phyloP scores from a whole-genome alignment of 306 rosid species.

The Spatholobus suberectus region DNA sequence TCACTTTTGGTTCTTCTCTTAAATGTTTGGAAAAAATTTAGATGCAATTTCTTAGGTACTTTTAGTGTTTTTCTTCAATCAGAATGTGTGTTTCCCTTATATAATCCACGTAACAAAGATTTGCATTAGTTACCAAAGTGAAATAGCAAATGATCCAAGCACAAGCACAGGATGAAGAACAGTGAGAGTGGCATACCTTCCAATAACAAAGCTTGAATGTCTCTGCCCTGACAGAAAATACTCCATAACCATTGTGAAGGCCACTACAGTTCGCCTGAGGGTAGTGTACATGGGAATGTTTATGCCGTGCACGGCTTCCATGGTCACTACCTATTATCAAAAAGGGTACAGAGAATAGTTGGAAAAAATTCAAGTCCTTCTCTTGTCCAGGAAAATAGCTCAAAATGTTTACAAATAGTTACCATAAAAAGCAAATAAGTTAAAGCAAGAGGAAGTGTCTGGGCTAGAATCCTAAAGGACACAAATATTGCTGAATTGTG shows the following conservation, averaged over 20 bases:
- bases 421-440: constrained; percentile 72
- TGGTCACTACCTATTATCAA: constrained; percentile 65
- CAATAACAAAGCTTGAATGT: constrained; percentile 62
- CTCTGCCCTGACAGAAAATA: constrained; percentile 58
- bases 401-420: constrained; percentile 33
- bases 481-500: constrained; percentile 54
- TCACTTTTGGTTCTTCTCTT: background rate
- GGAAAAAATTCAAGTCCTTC: constrained; percentile 5
- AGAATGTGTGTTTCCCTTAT: background rate
- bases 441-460: constrained; percentile 69
- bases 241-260: constrained; percentile 73
- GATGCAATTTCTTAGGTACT: background rate
- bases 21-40: background rate
- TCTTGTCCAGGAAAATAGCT: background rate
- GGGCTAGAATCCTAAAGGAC: constrained; percentile 52
- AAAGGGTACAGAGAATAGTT: background rate
- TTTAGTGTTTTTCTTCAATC: background rate
- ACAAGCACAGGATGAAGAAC: constrained; percentile 9
- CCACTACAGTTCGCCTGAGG: constrained; percentile 73
- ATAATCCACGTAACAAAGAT: too few species aligned
- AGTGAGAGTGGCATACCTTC: constrained; percentile 52
- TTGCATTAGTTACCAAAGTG: background rate
- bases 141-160: background rate
- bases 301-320: constrained; percentile 79
- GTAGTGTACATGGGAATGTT: constrained; percentile 82